These are phyloP conservation scores for Hypoxylon sp. DNA, from an alignment of 2,329 filamentous ascomycete species.

Conservation along the genomic window DNA sequence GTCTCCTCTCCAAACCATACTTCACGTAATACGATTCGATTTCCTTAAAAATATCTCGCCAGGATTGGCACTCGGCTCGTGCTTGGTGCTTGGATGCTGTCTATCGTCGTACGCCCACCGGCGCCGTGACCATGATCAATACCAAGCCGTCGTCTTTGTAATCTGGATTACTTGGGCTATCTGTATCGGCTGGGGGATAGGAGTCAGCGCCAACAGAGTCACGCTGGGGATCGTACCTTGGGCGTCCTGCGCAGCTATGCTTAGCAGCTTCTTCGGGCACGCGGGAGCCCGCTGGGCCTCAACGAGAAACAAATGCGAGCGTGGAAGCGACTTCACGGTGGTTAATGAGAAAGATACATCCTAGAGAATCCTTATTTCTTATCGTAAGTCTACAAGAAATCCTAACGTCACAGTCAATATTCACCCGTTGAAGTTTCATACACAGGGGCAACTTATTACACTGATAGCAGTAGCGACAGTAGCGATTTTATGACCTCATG, in stretches of 20 bases:
- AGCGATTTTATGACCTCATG: conserved; percentile 8
- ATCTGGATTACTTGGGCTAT: conserved; percentile 45
- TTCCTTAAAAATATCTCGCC: conserved; percentile 37
- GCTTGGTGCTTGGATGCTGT: conserved; percentile 49
- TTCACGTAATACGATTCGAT: conserved; percentile 30
- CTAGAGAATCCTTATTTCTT: not conserved
- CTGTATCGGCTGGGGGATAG: conserved; percentile 43
- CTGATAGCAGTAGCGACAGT: not conserved
- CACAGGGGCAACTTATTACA: not conserved
- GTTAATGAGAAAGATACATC: conserved; percentile 13
- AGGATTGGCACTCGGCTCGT: conserved; percentile 48
- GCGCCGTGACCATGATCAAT: conserved; percentile 46
- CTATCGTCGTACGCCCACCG: conserved; percentile 50
- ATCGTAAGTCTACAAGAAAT: conserved; percentile 12
- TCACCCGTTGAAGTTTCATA: not conserved
- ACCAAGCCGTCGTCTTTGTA: conserved; percentile 46
- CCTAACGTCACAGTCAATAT: not conserved
- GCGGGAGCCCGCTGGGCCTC: conserved; percentile 35
- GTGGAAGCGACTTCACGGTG: conserved; percentile 2
- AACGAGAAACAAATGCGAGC: conserved; percentile 15
- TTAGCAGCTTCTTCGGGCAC: conserved; percentile 48
- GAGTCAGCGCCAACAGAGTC: conserved; percentile 44
- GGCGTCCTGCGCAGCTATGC: conserved; percentile 48
- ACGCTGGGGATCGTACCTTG: conserved; percentile 49
- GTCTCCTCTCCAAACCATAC: conserved; percentile 22